Evolutionary conservation across 768 basidiomycete species (phyloP).

Genomic region (Suillus cothurnatus): DNA sequence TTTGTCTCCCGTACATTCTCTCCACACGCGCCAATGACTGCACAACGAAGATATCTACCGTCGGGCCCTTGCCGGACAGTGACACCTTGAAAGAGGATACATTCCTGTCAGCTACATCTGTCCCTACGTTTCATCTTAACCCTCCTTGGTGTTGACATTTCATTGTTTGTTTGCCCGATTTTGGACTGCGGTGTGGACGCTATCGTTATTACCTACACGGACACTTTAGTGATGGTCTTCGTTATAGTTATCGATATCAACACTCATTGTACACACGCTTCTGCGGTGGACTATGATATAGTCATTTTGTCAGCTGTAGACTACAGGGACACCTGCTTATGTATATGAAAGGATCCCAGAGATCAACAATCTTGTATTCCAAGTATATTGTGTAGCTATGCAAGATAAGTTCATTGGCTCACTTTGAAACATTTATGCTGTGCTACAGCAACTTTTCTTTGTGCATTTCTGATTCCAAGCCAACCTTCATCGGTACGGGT

Average conservation of each 20-base stretch:
- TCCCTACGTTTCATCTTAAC: not conserved
- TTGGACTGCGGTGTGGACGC: not conserved
- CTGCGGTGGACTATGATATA: not conserved
- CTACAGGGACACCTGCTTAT: not conserved
- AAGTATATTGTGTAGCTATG: not conserved
- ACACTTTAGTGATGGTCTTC: not conserved
- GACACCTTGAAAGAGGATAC: not conserved
- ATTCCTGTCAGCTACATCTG: not conserved
- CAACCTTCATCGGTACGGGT: not conserved
- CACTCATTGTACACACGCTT: not conserved
- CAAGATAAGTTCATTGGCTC: not conserved
- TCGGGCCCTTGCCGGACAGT: not conserved
- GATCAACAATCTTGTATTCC: not conserved
- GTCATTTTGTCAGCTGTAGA: not conserved
- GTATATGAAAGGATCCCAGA: not conserved
- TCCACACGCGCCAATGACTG: not conserved
- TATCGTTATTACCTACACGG: not conserved
- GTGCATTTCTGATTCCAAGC: not conserved
- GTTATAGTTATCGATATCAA: too few species aligned
- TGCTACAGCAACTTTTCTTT: not conserved
- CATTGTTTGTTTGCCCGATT: not conserved
- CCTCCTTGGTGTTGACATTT: not conserved
- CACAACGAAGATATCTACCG: not conserved
- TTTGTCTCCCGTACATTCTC: not conserved
- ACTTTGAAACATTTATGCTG: not conserved